phyloP scores from a whole-genome alignment of 768 basidiomycete species.

The Tylopilus cervinicoccineus region DNA sequence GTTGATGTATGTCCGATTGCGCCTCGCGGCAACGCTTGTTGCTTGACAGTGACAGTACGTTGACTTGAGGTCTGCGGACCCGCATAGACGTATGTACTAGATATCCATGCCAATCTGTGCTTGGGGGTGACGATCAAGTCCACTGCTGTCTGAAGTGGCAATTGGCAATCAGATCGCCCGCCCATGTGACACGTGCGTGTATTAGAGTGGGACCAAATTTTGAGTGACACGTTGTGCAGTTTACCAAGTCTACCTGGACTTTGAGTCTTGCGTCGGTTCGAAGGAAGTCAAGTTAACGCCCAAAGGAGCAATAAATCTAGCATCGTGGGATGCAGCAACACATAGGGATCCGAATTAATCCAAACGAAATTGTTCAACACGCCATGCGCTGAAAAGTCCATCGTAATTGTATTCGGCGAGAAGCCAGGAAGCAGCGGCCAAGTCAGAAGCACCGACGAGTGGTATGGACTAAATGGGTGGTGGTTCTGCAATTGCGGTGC shows the following conservation, averaged over 20 bases:
- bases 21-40: constrained; percentile 52
- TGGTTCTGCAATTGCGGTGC: constrained; percentile 9
- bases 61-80: constrained; percentile 5
- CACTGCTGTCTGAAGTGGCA: neutral
- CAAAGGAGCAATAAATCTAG: neutral
- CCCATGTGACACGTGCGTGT: neutral
- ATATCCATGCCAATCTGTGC: neutral
- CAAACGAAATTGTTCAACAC: neutral
- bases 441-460: constrained; percentile 13
- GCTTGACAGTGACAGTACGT: constrained; percentile 14
- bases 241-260: neutral
- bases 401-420: constrained; percentile 1
- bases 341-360: neutral
- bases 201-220: constrained; percentile 5
- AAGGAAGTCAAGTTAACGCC: neutral
- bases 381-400: neutral
- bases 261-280: neutral
- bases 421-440: constrained; percentile 5
- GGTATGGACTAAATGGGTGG: neutral
- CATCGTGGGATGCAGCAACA: constrained; percentile 4
- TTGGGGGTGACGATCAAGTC: constrained; percentile 5
- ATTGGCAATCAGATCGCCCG: neutral
- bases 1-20: constrained; percentile 69
- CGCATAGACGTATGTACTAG: neutral
- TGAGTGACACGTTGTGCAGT: constrained; percentile 1